Base-by-base conservation (phyloP, 2,329 filamentous ascomycete genomes). In the Fusarium marasasianum region DNA sequence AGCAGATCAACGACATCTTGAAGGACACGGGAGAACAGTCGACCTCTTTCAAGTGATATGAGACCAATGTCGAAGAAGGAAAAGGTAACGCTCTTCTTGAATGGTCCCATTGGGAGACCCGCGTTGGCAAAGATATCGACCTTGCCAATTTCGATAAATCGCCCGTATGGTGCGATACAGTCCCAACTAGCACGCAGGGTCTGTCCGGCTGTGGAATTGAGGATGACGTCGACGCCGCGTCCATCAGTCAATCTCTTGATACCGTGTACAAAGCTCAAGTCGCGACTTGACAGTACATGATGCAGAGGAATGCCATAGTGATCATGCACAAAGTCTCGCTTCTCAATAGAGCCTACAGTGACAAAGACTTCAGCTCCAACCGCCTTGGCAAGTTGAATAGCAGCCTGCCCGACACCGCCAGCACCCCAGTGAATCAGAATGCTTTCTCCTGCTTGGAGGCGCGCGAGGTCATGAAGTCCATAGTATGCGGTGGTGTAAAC, bases 121-220 rank as follows among this genome's bases (percentile, higher is more conserved):
- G 63, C 64, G 41, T 70, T 74, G 45, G 56, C 60, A 7, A 59
- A 57, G 29, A 82, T 79, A 54, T 83, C 81, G 11, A 72, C 70
- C 63, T 79, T 80, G 12, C 81, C 80, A 26, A 84, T 79, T 66
- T 84, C 82, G 2, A 84, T 60, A 40, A 83, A 81, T 5, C 76
- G 72, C 0, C 82, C 82, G 54, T 78, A 79, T 1, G 62, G 59
- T 6, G 82, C 80, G 9, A 84, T 67, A 41, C 78, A 81, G 22
- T 79, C 63, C 80, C 79, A 83, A 1, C 80, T 78, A 4, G 77
- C 76, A 9, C 72, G 73, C 2, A 83, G 65, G 2, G 75, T 29
- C 15, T 82, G 79, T 20, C 80, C 80, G 8, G 78, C 60, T 7
- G 80, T 65, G 3, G 77, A 79, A 72, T 81, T 80, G n/a, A 83